Evolutionary conservation across 305 asterid genomes (phyloP), one percentile per base, ranked within the genome.

Genomic region (Fraxinus sp.): DNA sequence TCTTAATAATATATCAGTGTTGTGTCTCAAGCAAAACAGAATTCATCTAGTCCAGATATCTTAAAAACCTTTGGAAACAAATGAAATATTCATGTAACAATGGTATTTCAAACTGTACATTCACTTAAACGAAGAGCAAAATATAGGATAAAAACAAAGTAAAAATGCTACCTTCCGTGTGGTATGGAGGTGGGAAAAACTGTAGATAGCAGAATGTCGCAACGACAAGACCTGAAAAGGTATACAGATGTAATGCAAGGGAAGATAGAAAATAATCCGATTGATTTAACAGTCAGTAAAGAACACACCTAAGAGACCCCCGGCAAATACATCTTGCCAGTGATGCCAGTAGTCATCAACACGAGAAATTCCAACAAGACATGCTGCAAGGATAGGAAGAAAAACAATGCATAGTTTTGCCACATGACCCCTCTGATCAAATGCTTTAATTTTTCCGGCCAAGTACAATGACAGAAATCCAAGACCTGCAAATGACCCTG

Each of bases 401-500:
- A 94, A 84, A 72, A 93, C 49, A 3, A 94, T 81, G 88, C 99
- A 96, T 18, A 96, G 79, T 85, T 96, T 96, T 64, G 97, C 94
- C 14, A 96, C 91, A 49, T 94, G 97, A 30, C 99, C 99, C 35
- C 84, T 85, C 0, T 91, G 86, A 86, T 96, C 98, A 79, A 94
- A 96, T 57, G 89, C 93, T 87, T 90, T 93, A 28, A 94, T 90
- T 89, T 96, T 96, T 52, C 97, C 98, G 0, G 99, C 74, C 52
- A 96, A 89, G 89, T 94, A 96, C 41, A 94, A 52, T 1, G 99
- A 87, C 79, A 96, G 87, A 77, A 90, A 96, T 52, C 93, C 95
- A 8, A 96, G 93, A 82, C 99, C 99, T 1, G 99, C 98, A 86
- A 96, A 94, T 18, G 98, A 94, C 99, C 97, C 98, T 95, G 94